Evolutionary conservation across 2,329 filamentous ascomycete species (phyloP).

Genomic region (Pseudophaeomoniella oleicola): DNA sequence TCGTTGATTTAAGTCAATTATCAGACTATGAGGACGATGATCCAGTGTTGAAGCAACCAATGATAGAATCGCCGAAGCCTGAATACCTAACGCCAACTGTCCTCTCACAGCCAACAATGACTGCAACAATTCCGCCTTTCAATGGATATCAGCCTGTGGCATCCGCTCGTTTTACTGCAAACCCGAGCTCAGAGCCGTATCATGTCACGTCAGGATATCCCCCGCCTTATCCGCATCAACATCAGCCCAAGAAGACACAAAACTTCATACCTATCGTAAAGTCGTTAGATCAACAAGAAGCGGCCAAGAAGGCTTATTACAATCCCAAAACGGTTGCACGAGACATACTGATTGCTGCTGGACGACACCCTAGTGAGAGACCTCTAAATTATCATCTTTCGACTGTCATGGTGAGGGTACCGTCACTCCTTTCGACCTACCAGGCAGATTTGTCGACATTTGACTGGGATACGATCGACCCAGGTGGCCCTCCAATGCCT

Average conservation of each 20-base stretch:
- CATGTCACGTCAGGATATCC: background rate
- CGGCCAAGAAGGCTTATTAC: conserved; percentile 35
- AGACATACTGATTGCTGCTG: conserved; percentile 47
- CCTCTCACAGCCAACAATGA: background rate
- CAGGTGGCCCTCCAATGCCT: conserved; percentile 28
- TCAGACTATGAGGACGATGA: conserved; percentile 30
- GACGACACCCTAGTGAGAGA: conserved; percentile 44
- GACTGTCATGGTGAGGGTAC: conserved; percentile 26
- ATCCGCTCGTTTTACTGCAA: background rate
- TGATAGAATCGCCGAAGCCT: conserved; percentile 4
- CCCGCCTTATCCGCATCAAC: background rate
- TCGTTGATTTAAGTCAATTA: conserved; percentile 36
- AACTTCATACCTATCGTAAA: conserved; percentile 22
- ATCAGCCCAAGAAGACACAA: background rate
- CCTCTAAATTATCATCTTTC: conserved; percentile 46
- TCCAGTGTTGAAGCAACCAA: background rate
- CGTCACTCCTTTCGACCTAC: conserved; percentile 22
- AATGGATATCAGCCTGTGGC: background rate
- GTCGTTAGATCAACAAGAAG: conserved; percentile 23
- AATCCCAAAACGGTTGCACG: conserved; percentile 47
- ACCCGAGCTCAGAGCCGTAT: too few species aligned
- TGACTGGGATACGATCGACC: conserved; percentile 48
- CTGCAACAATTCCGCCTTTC: background rate
- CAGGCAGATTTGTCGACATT: conserved; percentile 41
- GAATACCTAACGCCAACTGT: background rate